Evolutionary conservation across 2,329 filamentous ascomycete genomes (phyloP), one percentile per base, ranked within the genome.

Genomic region (Endoconidiophora polonica): DNA sequence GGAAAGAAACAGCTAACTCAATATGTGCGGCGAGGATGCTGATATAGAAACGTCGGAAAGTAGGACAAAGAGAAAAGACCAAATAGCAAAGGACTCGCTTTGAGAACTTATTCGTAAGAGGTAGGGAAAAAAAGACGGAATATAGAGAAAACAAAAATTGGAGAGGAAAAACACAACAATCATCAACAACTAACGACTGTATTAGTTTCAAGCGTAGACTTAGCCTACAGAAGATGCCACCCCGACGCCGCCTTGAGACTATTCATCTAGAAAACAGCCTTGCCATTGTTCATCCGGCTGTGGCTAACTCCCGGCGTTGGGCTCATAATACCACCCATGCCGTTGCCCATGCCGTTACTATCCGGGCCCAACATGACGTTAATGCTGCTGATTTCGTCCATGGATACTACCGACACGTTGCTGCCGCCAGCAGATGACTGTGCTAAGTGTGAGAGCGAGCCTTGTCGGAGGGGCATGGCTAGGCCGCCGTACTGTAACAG

Each of bases 401-500:
- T 46, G 9, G 54, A 49, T 26, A 47, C 54, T 23, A 49, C 48
- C 46, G 54, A 43, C 26, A 36, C 48, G 38, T 51, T 47, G 36
- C 48, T 48, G 7, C 42, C 50, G 26, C 52, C 43, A n/a, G 48
- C 49, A 18, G 40, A 50, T 46, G 54, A 39, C 52, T 55, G 29
- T 38, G 52, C 37, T 49, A 54, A 47, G 42, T 52, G 50, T 20
- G 47, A 38, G 50, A 57, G 22, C n/a, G 62, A 63, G 61, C 70
- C 66, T 9, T 65, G 67, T 18, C 68, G 68, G n/a, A 62, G 64
- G 20, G 69, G 70, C 67, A 77, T 71, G n/a, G 69, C 71, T 29
- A 76, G 65, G 14, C 74, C 73, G n/a, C 72, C 72, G 59, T 72
- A 73, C 3, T 70, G 70, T 54, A 78, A 63, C n/a, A 52, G 38